Evolutionary conservation across 768 basidiomycete species (phyloP).

Genomic region (Ephemerocybe angulata): DNA sequence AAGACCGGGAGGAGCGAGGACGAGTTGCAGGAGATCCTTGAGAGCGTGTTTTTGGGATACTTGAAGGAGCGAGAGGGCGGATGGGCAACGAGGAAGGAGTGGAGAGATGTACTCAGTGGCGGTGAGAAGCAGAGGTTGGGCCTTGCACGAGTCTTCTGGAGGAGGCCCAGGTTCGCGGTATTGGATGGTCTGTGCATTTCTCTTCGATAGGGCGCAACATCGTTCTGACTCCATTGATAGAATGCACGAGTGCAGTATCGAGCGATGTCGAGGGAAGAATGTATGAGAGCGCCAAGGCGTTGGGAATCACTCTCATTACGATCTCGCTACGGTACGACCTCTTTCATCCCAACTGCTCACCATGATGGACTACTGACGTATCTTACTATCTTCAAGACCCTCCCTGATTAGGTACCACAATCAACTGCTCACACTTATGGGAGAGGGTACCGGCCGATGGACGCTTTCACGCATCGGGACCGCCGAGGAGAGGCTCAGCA

Average conservation of each 20-base stretch:
- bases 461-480: conserved; percentile 68
- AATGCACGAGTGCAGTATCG: conserved; percentile 94
- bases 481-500: conserved; percentile 67
- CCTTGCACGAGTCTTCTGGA: conserved; percentile 91
- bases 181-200: conserved; percentile 64
- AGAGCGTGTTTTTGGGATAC: conserved; percentile 81
- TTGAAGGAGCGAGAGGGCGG: conserved; percentile 86
- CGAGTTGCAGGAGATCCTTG: conserved; percentile 74
- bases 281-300: conserved; percentile 88
- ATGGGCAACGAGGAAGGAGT: conserved; percentile 87
- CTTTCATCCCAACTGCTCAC: neutral
- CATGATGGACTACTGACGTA: neutral
- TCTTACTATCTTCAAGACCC: conserved; percentile 48
- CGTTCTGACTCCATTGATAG: conserved; percentile 33
- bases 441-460: conserved; percentile 71
- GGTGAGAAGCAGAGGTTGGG: conserved; percentile 98
- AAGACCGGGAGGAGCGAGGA: conserved; percentile 55
- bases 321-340: conserved; percentile 73
- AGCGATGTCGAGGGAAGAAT: conserved; percentile 94
- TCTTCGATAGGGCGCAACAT: neutral
- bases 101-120: conserved; percentile 93
- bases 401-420: conserved; percentile 87
- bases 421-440: conserved; percentile 74
- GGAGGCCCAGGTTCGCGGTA: conserved; percentile 76
- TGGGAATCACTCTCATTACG: conserved; percentile 90